These are phyloP conservation scores for Xylaria scruposa DNA, from an alignment of 495 filamentous ascomycete species.

Conservation along the genomic window DNA sequence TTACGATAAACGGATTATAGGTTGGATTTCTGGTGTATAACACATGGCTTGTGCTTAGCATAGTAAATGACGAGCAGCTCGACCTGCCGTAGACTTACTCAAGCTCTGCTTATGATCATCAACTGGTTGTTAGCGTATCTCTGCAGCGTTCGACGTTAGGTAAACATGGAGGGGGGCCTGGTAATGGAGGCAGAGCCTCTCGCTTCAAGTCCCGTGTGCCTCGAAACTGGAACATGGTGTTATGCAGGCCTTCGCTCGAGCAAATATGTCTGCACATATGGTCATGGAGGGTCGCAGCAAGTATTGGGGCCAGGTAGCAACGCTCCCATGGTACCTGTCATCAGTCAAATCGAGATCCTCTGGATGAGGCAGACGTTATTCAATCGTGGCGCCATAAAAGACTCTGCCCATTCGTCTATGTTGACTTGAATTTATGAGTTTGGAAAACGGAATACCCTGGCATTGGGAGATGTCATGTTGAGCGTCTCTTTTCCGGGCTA, in stretches of 20 bases:
- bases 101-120: neutral
- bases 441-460: neutral
- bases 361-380: neutral
- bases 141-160: neutral
- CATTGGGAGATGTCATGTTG: neutral
- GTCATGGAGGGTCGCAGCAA: slow-evolving; percentile 12
- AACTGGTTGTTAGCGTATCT: slow-evolving; percentile 7
- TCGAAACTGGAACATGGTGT: slow-evolving; percentile 17
- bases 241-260: slow-evolving; percentile 9
- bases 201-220: slow-evolving; percentile 14
- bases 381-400: neutral
- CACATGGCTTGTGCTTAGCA: neutral
- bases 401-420: neutral
- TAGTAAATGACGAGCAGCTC: neutral
- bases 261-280: neutral
- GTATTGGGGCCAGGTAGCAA: slow-evolving; percentile 1
- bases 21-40: neutral
- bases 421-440: neutral
- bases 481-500: neutral
- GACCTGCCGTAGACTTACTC: neutral
- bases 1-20: neutral
- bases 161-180: neutral
- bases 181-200: slow-evolving; percentile 26
- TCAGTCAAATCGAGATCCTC: slow-evolving; percentile 19
- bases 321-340: neutral